phyloP scores from a whole-genome alignment of 345 rosid species.

The Populus deltoides region DNA sequence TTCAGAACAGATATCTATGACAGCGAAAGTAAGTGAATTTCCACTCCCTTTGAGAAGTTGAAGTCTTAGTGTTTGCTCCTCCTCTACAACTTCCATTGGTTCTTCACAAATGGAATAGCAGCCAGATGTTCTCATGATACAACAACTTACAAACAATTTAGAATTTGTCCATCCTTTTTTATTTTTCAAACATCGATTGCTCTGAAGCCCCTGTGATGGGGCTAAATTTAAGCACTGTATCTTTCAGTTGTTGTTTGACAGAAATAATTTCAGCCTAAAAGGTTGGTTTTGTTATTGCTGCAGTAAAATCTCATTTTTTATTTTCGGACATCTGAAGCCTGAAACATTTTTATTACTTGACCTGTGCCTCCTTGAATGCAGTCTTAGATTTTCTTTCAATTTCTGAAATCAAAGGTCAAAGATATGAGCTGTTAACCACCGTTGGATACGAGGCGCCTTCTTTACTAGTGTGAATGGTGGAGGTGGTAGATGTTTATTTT shows the following conservation, averaged over 20 bases:
- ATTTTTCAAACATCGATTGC: background rate
- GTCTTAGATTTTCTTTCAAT: too few species aligned
- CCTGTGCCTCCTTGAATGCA: too few species aligned
- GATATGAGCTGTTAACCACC: too few species aligned
- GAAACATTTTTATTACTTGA: background rate
- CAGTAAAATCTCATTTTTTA: background rate
- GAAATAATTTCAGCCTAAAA: background rate
- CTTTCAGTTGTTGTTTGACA: background rate
- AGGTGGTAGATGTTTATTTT: too few species aligned
- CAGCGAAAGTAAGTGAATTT: constrained; percentile 8
- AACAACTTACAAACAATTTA: background rate
- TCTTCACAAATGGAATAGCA: background rate
- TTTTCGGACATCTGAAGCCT: background rate
- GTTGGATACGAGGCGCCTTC: too few species aligned
- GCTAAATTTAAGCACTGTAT: background rate
- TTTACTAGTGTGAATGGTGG: too few species aligned
- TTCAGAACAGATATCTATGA: constrained; percentile 16
- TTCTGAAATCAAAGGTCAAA: too few species aligned
- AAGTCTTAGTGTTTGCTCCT: background rate
- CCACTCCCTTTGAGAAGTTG: background rate
- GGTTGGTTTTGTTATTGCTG: background rate
- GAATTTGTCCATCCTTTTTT: background rate
- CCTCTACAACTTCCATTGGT: background rate
- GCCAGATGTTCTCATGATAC: background rate
- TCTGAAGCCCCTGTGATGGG: background rate